These are phyloP conservation scores for Heliosperma pusillum DNA, from an alignment of 148 eudicot species.

Conservation along the genomic window DNA sequence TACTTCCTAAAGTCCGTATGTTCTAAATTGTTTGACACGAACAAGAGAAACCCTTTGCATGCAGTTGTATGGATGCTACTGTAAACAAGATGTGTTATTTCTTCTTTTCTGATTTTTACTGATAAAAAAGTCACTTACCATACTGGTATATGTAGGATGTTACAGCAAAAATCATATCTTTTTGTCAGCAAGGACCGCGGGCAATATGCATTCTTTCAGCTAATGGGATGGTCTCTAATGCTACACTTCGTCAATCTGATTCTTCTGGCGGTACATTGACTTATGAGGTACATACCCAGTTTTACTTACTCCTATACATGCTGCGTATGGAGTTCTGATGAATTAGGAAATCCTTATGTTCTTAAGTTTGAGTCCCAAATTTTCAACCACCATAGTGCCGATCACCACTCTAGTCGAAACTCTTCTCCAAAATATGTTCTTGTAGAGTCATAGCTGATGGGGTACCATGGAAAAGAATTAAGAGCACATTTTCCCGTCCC, in stretches of 20 bases:
- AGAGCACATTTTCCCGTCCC: too few species aligned
- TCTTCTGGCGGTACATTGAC: constrained; percentile 56
- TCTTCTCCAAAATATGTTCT: too few species aligned
- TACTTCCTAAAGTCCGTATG: too few species aligned
- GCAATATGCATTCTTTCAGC: constrained; percentile 57
- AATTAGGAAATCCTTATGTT: background rate
- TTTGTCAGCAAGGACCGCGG: constrained; percentile 52
- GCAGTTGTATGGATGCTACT: background rate
- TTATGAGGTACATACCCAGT: constrained; percentile 40
- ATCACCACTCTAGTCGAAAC: too few species aligned
- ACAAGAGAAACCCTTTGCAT: background rate
- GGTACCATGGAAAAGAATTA: too few species aligned
- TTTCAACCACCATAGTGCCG: too few species aligned
- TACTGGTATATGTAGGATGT: constrained; percentile 40
- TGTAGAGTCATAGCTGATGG: too few species aligned
- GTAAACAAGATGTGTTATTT: background rate
- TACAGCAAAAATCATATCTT: constrained; percentile 44
- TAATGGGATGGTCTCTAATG: constrained; percentile 46
- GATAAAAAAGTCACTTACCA: background rate
- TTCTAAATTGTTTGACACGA: too few species aligned
- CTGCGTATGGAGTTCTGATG: too few species aligned
- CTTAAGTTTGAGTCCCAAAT: too few species aligned
- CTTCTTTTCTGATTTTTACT: background rate
- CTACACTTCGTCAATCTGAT: constrained; percentile 44
- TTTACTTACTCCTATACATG: background rate